Base-by-base conservation (phyloP, 768 basidiomycete species). In the Lanmaoa pseudosensibilis region DNA sequence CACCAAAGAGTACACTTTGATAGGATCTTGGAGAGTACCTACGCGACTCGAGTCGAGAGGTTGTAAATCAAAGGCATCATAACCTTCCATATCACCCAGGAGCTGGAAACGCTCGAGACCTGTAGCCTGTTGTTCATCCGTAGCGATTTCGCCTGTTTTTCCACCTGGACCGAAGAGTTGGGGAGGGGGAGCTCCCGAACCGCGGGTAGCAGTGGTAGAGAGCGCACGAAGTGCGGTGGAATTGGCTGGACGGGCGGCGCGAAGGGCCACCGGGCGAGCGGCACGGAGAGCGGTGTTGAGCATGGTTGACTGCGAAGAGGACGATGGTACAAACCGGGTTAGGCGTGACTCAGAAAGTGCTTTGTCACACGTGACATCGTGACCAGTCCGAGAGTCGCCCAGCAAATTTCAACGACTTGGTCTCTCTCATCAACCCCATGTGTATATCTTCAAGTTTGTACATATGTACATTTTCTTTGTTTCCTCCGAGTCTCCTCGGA, bases 91-190 rank as follows among this genome's bases (percentile, higher is more conserved):
- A 59, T 93, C 87, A 68, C 90, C 94, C 51, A 98, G 76, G 47
- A 97, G 78, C 75, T 99, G 92, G 69, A 97, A 85, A 74, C 96
- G 92, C 74, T 98, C 95, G 53, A 98, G 80, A 84, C 96, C 96
- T 64, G 96, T 99, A 16, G 95, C 85, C 76, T 99, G 96, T 61
- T 90, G 83, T 61, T 87, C 79, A 75, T 93, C 91, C 56, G 89
- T 90, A 51, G 94, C 87, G 61, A 93, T 83, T 64, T 85, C 80
- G 50, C 90, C 88, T 32, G 83, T 54, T 70, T 88, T 85, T 66
- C 81, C 83, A 69, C 92, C 92, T 49, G 81, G 67, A 60, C 92
- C 91, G 61, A 78, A 87, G 61, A 93, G 75, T 53, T 81, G 77
- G 47, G 90, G 88, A 56, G 85, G 76, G 16, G 82, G 78, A 34